Evolutionary conservation across 768 basidiomycete species (phyloP).

Genomic region (Podaxis mareebaensis): DNA sequence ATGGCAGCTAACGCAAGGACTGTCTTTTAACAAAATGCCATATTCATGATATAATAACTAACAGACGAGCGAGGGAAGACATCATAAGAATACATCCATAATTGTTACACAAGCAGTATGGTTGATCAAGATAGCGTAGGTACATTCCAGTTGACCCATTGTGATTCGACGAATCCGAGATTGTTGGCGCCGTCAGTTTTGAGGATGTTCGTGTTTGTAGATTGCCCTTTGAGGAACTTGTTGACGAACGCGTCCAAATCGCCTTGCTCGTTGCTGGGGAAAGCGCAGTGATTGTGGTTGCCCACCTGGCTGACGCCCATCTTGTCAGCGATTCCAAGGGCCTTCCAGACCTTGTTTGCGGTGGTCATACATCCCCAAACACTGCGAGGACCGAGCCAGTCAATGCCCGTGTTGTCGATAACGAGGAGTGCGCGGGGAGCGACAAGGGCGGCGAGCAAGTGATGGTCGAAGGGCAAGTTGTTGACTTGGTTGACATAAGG

Average conservation of each 20-base stretch:
- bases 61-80: not conserved
- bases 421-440: slow-evolving; percentile 55
- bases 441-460: slow-evolving; percentile 53
- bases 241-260: slow-evolving; percentile 55
- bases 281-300: slow-evolving; percentile 55
- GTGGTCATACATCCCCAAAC: slow-evolving; percentile 53
- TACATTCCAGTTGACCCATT: slow-evolving; percentile 53
- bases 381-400: slow-evolving; percentile 55
- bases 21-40: too few relatives aligned
- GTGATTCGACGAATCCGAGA: slow-evolving; percentile 35
- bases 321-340: slow-evolving; percentile 43
- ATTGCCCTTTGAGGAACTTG: slow-evolving; percentile 52
- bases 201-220: slow-evolving; percentile 46
- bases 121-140: slow-evolving; percentile 38
- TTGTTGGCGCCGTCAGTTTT: slow-evolving; percentile 44
- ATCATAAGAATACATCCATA: not conserved
- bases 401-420: slow-evolving; percentile 56
- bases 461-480: slow-evolving; percentile 60
- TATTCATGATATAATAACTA: too few relatives aligned
- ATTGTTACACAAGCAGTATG: not conserved
- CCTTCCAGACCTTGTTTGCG: slow-evolving; percentile 50
- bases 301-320: slow-evolving; percentile 59
- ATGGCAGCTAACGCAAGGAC: too few relatives aligned
- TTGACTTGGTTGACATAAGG: slow-evolving; percentile 45
- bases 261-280: slow-evolving; percentile 46